Base-by-base conservation (phyloP, 1,284 basidiomycete species). In the Rhodotorula sp. region DNA sequence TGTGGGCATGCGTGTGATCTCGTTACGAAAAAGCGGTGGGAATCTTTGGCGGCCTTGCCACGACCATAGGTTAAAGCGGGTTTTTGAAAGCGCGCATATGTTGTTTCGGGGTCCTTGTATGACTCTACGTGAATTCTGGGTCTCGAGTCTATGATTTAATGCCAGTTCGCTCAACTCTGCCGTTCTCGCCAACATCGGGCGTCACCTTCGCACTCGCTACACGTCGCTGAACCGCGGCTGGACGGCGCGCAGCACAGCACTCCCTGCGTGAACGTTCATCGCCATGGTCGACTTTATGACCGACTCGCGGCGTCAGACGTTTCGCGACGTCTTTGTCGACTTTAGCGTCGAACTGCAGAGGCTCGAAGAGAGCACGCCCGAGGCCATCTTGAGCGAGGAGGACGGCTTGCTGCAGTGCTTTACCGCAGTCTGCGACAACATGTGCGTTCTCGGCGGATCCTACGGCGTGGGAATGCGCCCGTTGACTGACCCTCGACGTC, bases 291-390 rank as follows among this genome's bases (percentile, higher is more conserved):
- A 56, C 26, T 29, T 16, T 14, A n/a, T 6, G 26, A 29, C 8
- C 54, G 54, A 56, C n/a, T 26, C 26, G 16, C 54, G 54, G n/a
- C 54, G 54, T 12, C 26, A 16, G 51, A 52, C 51, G 51, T 23
- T 51, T 14, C 20, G 54, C 54, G 54, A 56, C 54, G 54, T 56
- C 26, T 56, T 56, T 56, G 54, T 56, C 54, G 54, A 56, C 54
- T 56, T 56, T 56, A 56, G 26, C 54, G 54, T 56, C 54, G 54
- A 56, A 56, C 54, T 56, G 54, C 54, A 56, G 54, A n/a, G 54
- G 12, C 29, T n/a, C 26, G 26, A 29, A 15, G 54, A 12, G 21
- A 26, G 8, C 26, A 29, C 54, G 54, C 26, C 54, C 54, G 54
- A 56, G 26, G 54, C 54, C 26, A 26, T 56, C 26, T 26, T 56